These are phyloP conservation scores for Phoma sp. DNA, from an alignment of 2,329 filamentous ascomycete genomes.

Conservation along the genomic window DNA sequence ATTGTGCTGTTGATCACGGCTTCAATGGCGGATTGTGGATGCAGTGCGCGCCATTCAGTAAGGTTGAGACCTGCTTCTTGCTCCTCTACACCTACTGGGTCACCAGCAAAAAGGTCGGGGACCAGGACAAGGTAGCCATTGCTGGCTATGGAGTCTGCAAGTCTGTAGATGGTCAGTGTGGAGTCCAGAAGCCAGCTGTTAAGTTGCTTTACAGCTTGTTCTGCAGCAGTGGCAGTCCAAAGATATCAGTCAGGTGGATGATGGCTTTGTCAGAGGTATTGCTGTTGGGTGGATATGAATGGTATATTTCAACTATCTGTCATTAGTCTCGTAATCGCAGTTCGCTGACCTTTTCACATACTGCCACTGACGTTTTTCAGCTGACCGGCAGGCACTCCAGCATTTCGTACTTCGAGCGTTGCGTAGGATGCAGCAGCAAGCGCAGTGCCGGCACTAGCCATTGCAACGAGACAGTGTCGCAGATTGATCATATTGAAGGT, in stretches of 20 bases:
- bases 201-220: slow-evolving; percentile 33
- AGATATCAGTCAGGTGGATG: slow-evolving; percentile 47
- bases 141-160: slow-evolving; percentile 43
- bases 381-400: slow-evolving; percentile 23
- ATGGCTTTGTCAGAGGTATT: slow-evolving; percentile 34
- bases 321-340: not conserved
- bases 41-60: slow-evolving; percentile 53
- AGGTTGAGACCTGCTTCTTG: slow-evolving; percentile 72
- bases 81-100: slow-evolving; percentile 39
- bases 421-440: slow-evolving; percentile 15
- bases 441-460: slow-evolving; percentile 3
- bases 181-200: too few species aligned
- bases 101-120: slow-evolving; percentile 45
- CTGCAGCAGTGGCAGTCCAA: slow-evolving; percentile 39
- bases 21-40: slow-evolving; percentile 53
- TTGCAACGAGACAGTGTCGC: slow-evolving; percentile 1
- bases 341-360: slow-evolving; percentile 11
- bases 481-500: slow-evolving; percentile 8
- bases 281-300: slow-evolving; percentile 25
- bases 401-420: slow-evolving; percentile 19
- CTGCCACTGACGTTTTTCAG: slow-evolving; percentile 34
- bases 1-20: slow-evolving; percentile 58
- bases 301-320: slow-evolving; percentile 25
- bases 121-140: slow-evolving; percentile 44
- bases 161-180: slow-evolving; percentile 15